A percentile compares a stretch with the other conserved stretches of the same genome.
These are phyloP conservation scores for Torrubiellomyces zombiae DNA, from an alignment of 2,329 filamentous ascomycete genomes.

Conservation along the genomic window DNA sequence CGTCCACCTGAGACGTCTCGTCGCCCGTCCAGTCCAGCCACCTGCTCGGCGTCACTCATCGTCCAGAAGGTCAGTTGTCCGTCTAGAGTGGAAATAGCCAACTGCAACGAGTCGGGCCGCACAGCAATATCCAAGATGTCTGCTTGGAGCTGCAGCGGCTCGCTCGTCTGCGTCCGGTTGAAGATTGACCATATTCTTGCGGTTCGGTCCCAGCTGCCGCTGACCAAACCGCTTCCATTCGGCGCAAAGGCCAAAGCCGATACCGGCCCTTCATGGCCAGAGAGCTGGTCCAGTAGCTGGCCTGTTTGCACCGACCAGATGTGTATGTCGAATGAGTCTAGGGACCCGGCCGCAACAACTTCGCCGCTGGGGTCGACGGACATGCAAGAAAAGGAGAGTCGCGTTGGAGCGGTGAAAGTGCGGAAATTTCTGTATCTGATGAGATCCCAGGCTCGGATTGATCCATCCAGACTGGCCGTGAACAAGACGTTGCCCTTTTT, in stretches of 20 bases:
- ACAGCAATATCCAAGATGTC: constrained; percentile 80
- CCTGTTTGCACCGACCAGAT: constrained; percentile 98
- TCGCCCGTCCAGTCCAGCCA: constrained; percentile 72
- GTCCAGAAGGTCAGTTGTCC: constrained; percentile 94
- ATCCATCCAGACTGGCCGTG: constrained; percentile 87
- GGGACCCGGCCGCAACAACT: constrained; percentile 83
- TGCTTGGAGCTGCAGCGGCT: constrained; percentile 80
- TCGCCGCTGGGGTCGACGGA: constrained; percentile 96
- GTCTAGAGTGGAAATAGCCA: constrained; percentile 83
- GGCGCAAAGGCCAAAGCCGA: constrained; percentile 78
- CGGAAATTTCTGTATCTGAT: constrained; percentile 93
- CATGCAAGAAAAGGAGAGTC: constrained; percentile 82
- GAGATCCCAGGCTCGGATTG: constrained; percentile 87
- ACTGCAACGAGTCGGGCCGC: constrained; percentile 75
- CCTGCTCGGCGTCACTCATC: constrained; percentile 71
- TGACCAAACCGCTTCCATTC: constrained; percentile 68
- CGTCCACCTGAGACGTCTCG: constrained; percentile 87
- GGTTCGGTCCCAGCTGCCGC: constrained; percentile 92
- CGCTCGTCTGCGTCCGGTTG: constrained; percentile 80
- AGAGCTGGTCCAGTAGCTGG: constrained; percentile 76
- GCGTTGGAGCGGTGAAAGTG: constrained; percentile 86
- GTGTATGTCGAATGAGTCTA: constrained; percentile 94
- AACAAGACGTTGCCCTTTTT: constrained; percentile 93
- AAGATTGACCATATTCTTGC: constrained; percentile 96
- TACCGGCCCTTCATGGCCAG: constrained; percentile 88